Evolutionary conservation across 306 rosid species (phyloP).

Genomic region (Acmispon strigosus): DNA sequence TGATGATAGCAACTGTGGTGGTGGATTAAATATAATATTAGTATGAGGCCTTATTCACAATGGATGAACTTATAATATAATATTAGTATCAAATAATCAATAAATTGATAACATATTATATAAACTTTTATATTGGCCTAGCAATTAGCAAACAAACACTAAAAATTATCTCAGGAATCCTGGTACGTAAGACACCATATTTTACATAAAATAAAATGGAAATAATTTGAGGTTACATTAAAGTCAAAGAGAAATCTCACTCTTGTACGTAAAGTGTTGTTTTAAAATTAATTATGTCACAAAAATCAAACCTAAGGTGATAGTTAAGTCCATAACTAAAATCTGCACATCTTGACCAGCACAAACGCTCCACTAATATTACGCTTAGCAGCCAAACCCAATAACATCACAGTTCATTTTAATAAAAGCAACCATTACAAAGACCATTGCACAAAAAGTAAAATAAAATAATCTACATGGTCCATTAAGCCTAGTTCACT

Average conservation of each 20-base stretch:
- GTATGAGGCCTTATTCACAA: too few relatives aligned
- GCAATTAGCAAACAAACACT: too few relatives aligned
- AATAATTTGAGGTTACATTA: neutral
- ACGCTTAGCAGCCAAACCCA: neutral
- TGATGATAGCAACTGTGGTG: too few relatives aligned
- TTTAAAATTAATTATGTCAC: neutral
- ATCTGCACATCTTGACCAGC: neutral
- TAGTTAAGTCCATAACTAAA: neutral
- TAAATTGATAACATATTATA: too few relatives aligned
- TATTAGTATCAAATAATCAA: too few relatives aligned
- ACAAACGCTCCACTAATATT: neutral
- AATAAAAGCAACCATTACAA: too few relatives aligned
- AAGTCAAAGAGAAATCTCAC: neutral
- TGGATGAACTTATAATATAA: too few relatives aligned
- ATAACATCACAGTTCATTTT: too few relatives aligned
- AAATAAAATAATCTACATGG: neutral
- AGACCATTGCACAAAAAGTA: neutral
- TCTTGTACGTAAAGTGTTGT: neutral
- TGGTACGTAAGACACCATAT: neutral
- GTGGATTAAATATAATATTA: too few relatives aligned
- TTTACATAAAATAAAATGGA: neutral
- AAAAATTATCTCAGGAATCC: neutral
- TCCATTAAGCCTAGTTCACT: neutral
- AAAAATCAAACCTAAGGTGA: neutral
- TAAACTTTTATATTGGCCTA: too few relatives aligned